Evolutionary conservation across 1,284 basidiomycete species (phyloP).

Genomic region (Naganishia albida): DNA sequence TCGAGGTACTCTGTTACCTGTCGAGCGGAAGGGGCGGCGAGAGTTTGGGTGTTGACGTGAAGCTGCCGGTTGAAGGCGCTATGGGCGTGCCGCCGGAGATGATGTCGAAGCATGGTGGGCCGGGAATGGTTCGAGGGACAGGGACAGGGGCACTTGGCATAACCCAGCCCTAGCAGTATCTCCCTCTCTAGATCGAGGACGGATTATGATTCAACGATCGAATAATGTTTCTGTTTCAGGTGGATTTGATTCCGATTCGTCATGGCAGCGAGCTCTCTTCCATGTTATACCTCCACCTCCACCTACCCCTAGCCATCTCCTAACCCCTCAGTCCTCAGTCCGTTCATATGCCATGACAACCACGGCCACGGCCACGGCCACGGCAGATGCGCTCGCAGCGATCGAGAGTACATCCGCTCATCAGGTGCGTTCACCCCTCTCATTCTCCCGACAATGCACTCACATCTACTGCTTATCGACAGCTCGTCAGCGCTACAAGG

Average conservation of each 20-base stretch:
- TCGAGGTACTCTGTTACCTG: slow-evolving; percentile 13
- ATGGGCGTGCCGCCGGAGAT: background rate
- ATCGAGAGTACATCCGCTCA: slow-evolving; percentile 18
- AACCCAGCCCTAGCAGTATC: too few species aligned
- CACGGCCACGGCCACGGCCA: too few species aligned
- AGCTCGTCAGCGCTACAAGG: slow-evolving; percentile 29
- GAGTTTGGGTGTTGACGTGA: slow-evolving; percentile 15
- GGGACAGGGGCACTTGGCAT: background rate
- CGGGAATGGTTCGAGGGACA: too few species aligned
- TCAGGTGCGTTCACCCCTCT: slow-evolving; percentile 8
- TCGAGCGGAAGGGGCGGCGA: slow-evolving; percentile 2
- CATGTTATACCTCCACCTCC: background rate
- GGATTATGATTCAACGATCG: background rate
- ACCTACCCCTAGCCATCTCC: background rate
- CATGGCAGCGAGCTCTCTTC: background rate
- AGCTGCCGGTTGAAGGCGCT: background rate
- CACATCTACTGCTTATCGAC: too few species aligned
- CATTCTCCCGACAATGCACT: too few species aligned
- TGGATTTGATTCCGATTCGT: too few species aligned
- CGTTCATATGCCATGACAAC: background rate
- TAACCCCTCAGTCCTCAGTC: background rate
- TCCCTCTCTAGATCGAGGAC: background rate
- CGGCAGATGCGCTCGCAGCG: background rate
- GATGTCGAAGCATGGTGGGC: slow-evolving; percentile 3
- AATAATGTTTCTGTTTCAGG: background rate